Conservation (phyloP, 2,329 filamentous ascomycete genomes). For the Botrytis galanthina region DNA sequence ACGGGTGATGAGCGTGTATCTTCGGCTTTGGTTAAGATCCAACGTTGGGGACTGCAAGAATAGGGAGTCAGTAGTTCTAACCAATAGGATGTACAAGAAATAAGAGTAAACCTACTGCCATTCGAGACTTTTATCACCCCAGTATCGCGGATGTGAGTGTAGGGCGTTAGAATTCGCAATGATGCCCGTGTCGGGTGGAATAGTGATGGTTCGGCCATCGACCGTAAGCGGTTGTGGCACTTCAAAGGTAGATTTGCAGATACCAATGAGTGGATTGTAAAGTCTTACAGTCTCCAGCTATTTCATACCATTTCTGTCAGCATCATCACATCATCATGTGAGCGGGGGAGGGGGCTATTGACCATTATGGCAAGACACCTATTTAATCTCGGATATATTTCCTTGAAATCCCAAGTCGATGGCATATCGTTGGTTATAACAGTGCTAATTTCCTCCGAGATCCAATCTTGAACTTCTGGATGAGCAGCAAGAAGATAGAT, state of each 20-base stretch:
- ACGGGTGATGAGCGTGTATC: background rate
- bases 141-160: conserved; percentile 6
- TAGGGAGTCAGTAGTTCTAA: background rate
- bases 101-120: background rate
- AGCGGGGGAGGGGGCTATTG: background rate
- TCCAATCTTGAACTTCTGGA: conserved; percentile 26
- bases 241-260: conserved; percentile 6
- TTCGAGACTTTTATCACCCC: background rate
- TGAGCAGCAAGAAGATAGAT: conserved; percentile 32
- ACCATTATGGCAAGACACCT: conserved; percentile 44
- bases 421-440: conserved; percentile 32
- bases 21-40: background rate
- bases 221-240: background rate
- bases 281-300: conserved; percentile 11
- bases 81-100: background rate
- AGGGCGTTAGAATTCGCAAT: background rate
- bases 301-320: background rate
- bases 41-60: background rate
- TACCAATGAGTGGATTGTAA: conserved; percentile 6
- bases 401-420: conserved; percentile 40
- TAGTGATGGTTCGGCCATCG: background rate
- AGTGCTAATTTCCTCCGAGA: conserved; percentile 28
- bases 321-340: background rate
- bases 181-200: conserved; percentile 3
- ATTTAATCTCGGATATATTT: conserved; percentile 43